Base-by-base conservation (phyloP, 305 asterid species). In the Fraxinus sp. region DNA sequence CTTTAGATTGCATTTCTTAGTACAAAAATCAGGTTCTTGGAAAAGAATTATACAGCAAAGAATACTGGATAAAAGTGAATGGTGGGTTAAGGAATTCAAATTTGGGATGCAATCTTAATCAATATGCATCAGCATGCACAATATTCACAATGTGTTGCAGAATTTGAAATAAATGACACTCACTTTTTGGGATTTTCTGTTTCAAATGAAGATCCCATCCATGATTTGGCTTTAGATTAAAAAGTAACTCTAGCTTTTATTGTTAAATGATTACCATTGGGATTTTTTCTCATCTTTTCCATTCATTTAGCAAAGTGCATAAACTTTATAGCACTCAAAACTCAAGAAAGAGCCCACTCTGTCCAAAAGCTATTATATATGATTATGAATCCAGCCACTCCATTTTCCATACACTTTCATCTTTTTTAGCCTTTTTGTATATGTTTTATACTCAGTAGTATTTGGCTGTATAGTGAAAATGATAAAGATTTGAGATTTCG, bases 301-400 rank as follows among this genome's bases (percentile, higher is more conserved):
- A 3, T 64, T 64, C 73, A 87, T 81, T 86, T 88, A 76, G 76
- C 86, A 88, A 82, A 86, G 87, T 83, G 83, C 80, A 64, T 82
- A 14, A 86, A 85, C 86, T 86, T 79, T 78, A 80, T 78, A 66
- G 76, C 79, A 64, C 68, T 81, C 82, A 66, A 80, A 87, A 87
- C 70, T 49, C 74, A 35, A 79, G 59, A 57, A 20, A 83, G 93
- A 87, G 92, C 91, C 97, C 97, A 89, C 94, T 71, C 84, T 84
- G 86, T 79, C 87, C 74, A 77, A 82, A 89, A 83, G 88, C 85
- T 49, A 78, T 75, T 82, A 78, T 80, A 73, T 80, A 79, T 84
- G 78, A 94, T 92, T 84, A 91, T 94, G 94, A 90, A 84, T 90
- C 91, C 94, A 91, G 94, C 94, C 85, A 89, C 84, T 80, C 84